Percentiles rank a stretch among this genome's conserved stretches.
phyloP scores from a whole-genome alignment of 306 rosid genomes.

The Vigna angularis region DNA sequence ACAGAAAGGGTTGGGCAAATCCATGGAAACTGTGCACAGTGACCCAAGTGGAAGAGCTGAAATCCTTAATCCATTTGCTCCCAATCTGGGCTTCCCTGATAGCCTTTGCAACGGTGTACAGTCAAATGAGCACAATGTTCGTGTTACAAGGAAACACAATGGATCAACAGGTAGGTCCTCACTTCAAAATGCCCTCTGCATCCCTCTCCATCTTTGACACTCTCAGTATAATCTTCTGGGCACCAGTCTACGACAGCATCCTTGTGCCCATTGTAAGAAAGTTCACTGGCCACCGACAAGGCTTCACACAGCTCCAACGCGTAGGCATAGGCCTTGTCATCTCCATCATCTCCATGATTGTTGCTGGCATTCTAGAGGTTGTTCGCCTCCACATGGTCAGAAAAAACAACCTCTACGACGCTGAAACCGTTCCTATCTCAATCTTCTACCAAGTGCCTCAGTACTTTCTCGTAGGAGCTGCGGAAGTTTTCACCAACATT shows the following conservation, averaged over 20 bases:
- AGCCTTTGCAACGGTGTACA: constrained; percentile 68
- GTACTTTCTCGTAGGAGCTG: constrained; percentile 72
- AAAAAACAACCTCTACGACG: constrained; percentile 61
- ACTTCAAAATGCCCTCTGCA: constrained; percentile 75
- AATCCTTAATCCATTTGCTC: constrained; percentile 58
- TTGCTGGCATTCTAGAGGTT: constrained; percentile 74
- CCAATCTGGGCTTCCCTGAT: constrained; percentile 79
- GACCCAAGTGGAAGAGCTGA: constrained; percentile 79
- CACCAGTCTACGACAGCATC: constrained; percentile 57
- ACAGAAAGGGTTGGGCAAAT: constrained; percentile 24
- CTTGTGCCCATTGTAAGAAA: constrained; percentile 68
- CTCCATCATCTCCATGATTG: constrained; percentile 65
- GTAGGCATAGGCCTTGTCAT: constrained; percentile 77
- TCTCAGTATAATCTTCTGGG: constrained; percentile 77
- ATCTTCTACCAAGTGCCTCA: constrained; percentile 86
- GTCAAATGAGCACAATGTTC: constrained; percentile 87
- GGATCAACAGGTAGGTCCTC: constrained; percentile 71
- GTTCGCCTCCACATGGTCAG: constrained; percentile 55
- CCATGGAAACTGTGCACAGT: constrained; percentile 78
- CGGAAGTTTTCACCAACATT: constrained; percentile 69
- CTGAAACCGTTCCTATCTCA: constrained; percentile 58
- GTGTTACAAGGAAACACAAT: constrained; percentile 82
- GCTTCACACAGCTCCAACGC: constrained; percentile 75
- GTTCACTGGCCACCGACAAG: constrained; percentile 63
- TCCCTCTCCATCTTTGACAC: constrained; percentile 82